A percentile compares a stretch with the other conserved stretches of the same genome.
These are phyloP conservation scores for Trypanosoma congolense DNA, from an alignment of 208 protist species.

Conservation along the genomic window DNA sequence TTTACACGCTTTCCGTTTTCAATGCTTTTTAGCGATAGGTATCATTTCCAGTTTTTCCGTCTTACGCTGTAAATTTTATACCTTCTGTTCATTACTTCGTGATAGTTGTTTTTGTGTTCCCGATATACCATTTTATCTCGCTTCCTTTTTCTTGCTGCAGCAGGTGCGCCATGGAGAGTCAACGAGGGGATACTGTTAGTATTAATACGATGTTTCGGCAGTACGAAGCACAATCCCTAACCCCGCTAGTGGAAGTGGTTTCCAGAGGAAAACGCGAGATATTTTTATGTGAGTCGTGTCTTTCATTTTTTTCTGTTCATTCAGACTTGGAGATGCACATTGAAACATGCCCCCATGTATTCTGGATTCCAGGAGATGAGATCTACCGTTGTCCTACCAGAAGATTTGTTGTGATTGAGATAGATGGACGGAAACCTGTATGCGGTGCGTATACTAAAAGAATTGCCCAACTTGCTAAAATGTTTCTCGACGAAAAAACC, in stretches of 20 bases:
- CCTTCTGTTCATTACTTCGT: not conserved
- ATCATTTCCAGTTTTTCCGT: too few relatives aligned
- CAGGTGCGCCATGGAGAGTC: slow-evolving; percentile 4
- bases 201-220: slow-evolving; percentile 19
- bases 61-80: too few relatives aligned
- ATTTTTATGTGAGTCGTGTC: slow-evolving; percentile 66
- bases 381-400: slow-evolving; percentile 39
- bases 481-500: slow-evolving; percentile 67
- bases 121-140: slow-evolving; percentile 8
- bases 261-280: slow-evolving; percentile 22
- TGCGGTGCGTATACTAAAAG: slow-evolving; percentile 40
- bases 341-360: slow-evolving; percentile 36
- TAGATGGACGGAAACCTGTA: slow-evolving; percentile 58
- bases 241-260: not conserved
- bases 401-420: slow-evolving; percentile 41
- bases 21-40: too few relatives aligned
- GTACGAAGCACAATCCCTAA: slow-evolving; percentile 10
- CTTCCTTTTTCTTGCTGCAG: slow-evolving; percentile 17
- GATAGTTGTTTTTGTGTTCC: slow-evolving; percentile 2
- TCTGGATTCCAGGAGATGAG: slow-evolving; percentile 68
- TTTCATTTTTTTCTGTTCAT: slow-evolving; percentile 28
- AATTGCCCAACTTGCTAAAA: slow-evolving; percentile 46
- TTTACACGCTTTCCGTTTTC: too few relatives aligned
- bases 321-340: slow-evolving; percentile 41
- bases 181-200: slow-evolving; percentile 1